Percentiles rank a stretch among this genome's conserved stretches.
Conservation (phyloP, 2,329 filamentous ascomycete species). For the Neofusicoccum sp. region DNA sequence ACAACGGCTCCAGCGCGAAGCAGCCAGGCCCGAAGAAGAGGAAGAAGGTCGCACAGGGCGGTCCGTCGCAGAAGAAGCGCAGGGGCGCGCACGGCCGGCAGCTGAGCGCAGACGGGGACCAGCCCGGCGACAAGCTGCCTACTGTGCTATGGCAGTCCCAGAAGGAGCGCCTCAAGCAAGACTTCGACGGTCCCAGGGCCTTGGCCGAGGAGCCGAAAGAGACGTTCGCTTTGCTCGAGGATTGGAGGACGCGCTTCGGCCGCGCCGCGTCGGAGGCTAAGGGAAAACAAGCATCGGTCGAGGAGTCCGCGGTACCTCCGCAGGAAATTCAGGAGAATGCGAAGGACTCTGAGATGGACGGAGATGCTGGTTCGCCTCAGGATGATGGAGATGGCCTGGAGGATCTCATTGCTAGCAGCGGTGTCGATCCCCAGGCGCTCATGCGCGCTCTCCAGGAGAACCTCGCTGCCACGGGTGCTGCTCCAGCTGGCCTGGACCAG, state of each 20-base stretch:
- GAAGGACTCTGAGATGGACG: slow-evolving; percentile 5
- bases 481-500: slow-evolving; percentile 39
- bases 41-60: slow-evolving; percentile 18
- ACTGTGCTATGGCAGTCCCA: slow-evolving; percentile 37
- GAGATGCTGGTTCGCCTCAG: slow-evolving; percentile 1
- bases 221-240: slow-evolving; percentile 42
- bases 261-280: slow-evolving; percentile 20
- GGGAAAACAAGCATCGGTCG: not conserved
- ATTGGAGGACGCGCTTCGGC: slow-evolving; percentile 45
- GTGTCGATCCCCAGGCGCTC: slow-evolving; percentile 21
- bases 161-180: slow-evolving; percentile 22
- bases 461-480: slow-evolving; percentile 34
- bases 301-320: not conserved
- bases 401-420: slow-evolving; percentile 19
- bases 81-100: slow-evolving; percentile 10
- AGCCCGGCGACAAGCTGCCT: slow-evolving; percentile 6
- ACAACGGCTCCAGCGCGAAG: slow-evolving; percentile 24
- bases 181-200: slow-evolving; percentile 20
- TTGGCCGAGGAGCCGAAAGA: slow-evolving; percentile 30
- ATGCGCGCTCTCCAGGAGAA: slow-evolving; percentile 30
- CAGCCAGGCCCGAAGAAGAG: slow-evolving; percentile 32
- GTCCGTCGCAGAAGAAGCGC: slow-evolving; percentile 21
- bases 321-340: not conserved
- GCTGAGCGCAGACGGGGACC: not conserved
- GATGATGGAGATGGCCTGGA: slow-evolving; percentile 6